phyloP scores from a whole-genome alignment of 306 rosid species.

The Vachellia collinsii region DNA sequence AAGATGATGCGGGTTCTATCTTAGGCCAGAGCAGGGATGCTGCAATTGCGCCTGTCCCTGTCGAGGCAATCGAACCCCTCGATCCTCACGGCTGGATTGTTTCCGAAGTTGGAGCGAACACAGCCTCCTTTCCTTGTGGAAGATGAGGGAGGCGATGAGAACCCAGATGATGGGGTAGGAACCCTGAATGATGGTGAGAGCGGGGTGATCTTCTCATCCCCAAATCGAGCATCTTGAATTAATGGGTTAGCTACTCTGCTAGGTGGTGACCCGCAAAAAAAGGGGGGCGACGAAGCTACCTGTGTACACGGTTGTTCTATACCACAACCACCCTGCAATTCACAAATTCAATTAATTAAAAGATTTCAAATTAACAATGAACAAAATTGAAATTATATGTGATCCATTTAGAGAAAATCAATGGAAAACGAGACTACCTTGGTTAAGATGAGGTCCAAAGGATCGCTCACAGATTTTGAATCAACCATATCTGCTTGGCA shows the following conservation, averaged over 20 bases:
- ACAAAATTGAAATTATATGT: neutral
- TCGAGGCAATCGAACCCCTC: constrained; percentile 96
- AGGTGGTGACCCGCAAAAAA: constrained; percentile 95
- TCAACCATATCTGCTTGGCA: constrained; percentile 69
- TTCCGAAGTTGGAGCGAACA: constrained; percentile 72
- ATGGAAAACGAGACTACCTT: constrained; percentile 48
- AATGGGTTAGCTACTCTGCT: constrained; percentile 97
- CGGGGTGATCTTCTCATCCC: constrained; percentile 65
- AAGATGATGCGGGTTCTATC: neutral
- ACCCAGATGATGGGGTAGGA: constrained; percentile 42
- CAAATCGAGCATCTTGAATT: constrained; percentile 87
- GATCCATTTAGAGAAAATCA: neutral
- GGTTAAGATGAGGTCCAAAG: constrained; percentile 70
- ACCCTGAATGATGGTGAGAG: constrained; percentile 50
- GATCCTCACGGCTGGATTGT: constrained; percentile 77
- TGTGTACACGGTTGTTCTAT: constrained; percentile 57
- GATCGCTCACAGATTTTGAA: constrained; percentile 61
- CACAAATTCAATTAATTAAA: neutral
- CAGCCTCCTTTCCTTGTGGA: constrained; percentile 79
- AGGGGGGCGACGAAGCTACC: constrained; percentile 83
- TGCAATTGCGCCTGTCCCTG: constrained; percentile 80
- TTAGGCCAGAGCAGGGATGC: constrained; percentile 89
- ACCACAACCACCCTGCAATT: constrained; percentile 63
- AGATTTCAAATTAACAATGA: neutral
- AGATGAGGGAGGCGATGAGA: constrained; percentile 61